Conservation (phyloP, 768 basidiomycete species). For the Mycena galopus region DNA sequence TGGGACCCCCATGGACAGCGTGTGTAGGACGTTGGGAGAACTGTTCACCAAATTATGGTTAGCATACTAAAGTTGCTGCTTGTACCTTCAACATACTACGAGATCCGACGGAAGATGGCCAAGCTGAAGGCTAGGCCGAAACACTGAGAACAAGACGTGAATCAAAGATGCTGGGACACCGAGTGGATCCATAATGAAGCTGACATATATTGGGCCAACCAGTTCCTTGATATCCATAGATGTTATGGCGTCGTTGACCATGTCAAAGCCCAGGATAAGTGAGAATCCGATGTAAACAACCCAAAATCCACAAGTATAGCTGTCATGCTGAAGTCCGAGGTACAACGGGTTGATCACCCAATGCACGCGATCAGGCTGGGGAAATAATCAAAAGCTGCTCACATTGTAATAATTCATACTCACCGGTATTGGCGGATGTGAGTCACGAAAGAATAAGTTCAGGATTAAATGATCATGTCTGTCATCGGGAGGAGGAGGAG, state of each 20-base stretch:
- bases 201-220: background rate
- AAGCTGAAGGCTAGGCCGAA: background rate
- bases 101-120: background rate
- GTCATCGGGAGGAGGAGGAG: too few species aligned
- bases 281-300: background rate
- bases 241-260: background rate
- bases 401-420: too few species aligned
- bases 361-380: background rate
- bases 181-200: background rate
- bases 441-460: too few species aligned
- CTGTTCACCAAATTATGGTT: too few species aligned
- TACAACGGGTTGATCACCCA: background rate
- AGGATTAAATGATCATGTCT: too few species aligned
- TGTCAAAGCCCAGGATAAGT: background rate
- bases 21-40: too few species aligned
- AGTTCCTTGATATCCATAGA: background rate
- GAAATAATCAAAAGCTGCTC: too few species aligned
- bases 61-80: too few species aligned
- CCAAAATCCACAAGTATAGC: conserved; percentile 6
- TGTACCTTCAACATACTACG: background rate
- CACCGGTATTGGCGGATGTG: too few species aligned
- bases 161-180: background rate
- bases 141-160: background rate
- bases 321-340: background rate
- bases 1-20: too few species aligned